Base-by-base conservation (phyloP, 352 stramenopile genomes). In the Pythium folliculosum region DNA sequence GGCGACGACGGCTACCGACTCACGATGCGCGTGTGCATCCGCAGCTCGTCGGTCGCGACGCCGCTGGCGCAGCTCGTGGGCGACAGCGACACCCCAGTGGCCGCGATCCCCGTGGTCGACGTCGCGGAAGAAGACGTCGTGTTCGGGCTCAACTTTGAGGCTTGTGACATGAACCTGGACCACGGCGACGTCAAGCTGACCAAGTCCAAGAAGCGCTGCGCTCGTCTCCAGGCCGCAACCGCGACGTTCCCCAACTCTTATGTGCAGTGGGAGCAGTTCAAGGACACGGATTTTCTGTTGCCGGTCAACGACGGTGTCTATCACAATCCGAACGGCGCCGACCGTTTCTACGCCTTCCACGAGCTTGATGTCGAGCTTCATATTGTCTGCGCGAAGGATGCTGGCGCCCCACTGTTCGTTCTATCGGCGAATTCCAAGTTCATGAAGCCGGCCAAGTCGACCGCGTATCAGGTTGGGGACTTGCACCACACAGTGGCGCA, bases 211-310 rank as follows among this genome's bases (percentile, higher is more conserved):
- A n/a, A 35, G 9, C 27, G 25, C 17, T 48, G 2, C 16, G 61
- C 50, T 1, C 27, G 32, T 13, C 51, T 60, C 3, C 6, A 40
- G 12, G 25, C 47, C 5, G 8, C 44, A 9, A 40, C 27, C 3
- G 22, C 53, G n/a, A 52, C 61, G 16, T 68, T 67, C 27, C 38
- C 60, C 17, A 61, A 67, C 49, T 37, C 50, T 40, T 67, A 40
- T 13, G 14, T 67, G 9, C 56, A 67, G 13, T 67, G 60, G 51
- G 1, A 22, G 2, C 7, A 35, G 5, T 32, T 19, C 1, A 45
- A 22, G 5, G 51, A 57, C 30, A 25, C 25, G 27, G 30, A 57
- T 25, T 57, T 57, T 19, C 30, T 57, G 2, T 27, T 25, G 3
- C 17, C 30, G 6, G 51, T 44, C 14, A 37, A 35, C n/a, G 51